phyloP scores from a whole-genome alignment of 2,329 filamentous ascomycete species.

The Dactylella cylindrospora region DNA sequence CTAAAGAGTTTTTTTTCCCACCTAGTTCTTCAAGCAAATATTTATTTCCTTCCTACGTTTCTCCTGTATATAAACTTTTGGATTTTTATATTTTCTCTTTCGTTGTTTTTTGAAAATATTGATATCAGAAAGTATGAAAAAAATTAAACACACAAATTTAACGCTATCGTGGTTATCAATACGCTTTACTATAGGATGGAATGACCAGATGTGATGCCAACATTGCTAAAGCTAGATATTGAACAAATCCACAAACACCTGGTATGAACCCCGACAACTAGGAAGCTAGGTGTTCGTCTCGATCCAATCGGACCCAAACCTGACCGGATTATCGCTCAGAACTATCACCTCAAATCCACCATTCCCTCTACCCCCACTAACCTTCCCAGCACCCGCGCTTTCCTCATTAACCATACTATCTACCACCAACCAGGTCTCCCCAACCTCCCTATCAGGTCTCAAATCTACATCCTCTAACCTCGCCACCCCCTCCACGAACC shows the following conservation, averaged over 20 bases:
- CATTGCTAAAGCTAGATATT: not conserved
- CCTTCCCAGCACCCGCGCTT: not conserved
- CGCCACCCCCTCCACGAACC: constrained; percentile 41
- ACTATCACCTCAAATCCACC: constrained; percentile 36
- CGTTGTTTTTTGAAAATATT: constrained; percentile 5
- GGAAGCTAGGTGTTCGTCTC: constrained; percentile 15
- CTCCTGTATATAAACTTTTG: not conserved
- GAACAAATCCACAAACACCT: too few species aligned
- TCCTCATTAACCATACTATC: constrained; percentile 41
- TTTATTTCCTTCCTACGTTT: constrained; percentile 5
- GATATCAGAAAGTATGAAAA: constrained; percentile 16
- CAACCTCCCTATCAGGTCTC: constrained; percentile 31
- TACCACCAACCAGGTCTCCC: constrained; percentile 36
- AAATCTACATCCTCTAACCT: constrained; percentile 41
- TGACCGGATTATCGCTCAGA: constrained; percentile 36
- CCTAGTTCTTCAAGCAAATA: too few species aligned
- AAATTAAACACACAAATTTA: too few species aligned
- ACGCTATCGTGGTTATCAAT: too few species aligned
- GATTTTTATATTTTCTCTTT: constrained; percentile 9
- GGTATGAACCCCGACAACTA: too few species aligned
- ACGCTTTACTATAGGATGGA: too few species aligned
- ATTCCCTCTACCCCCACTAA: not conserved
- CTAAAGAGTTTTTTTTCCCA: not conserved
- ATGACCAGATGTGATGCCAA: too few species aligned
- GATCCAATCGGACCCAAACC: constrained; percentile 25